phyloP scores from a whole-genome alignment of 495 filamentous ascomycete genomes.

The Podospora conica region DNA sequence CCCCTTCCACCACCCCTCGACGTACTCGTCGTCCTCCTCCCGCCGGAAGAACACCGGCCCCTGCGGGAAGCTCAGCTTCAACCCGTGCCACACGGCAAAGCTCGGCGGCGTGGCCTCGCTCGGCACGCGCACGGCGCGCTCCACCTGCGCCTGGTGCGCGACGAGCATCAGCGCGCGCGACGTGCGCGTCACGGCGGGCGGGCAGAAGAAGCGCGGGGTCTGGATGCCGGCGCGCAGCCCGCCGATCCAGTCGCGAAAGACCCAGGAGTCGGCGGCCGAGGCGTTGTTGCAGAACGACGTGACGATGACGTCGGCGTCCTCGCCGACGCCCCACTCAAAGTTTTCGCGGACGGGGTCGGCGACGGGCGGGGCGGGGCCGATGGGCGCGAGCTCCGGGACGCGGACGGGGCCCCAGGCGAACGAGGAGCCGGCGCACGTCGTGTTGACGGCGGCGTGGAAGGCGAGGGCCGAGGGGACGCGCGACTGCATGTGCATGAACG shows the following conservation, averaged over 20 bases:
- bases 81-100: conserved; percentile 38
- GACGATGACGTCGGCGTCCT: conserved; percentile 51
- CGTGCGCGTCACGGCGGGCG: conserved; percentile 29
- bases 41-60: conserved; percentile 25
- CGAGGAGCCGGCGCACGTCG: conserved; percentile 19
- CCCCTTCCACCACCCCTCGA: conserved; percentile 31
- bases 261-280: conserved; percentile 39
- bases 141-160: conserved; percentile 28
- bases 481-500: conserved; percentile 33
- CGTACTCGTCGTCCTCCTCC: conserved; percentile 15
- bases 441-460: conserved; percentile 22
- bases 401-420: conserved; percentile 57
- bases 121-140: conserved; percentile 24
- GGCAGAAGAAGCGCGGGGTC: conserved; percentile 31
- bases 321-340: conserved; percentile 55
- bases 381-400: conserved; percentile 43
- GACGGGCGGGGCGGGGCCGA: conserved; percentile 40
- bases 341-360: conserved; percentile 38
- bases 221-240: conserved; percentile 32
- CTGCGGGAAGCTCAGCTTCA: conserved; percentile 36
- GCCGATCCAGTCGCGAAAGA: conserved; percentile 38
- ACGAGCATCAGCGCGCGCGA: conserved; percentile 22
- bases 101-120: conserved; percentile 34
- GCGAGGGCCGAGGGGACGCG: conserved; percentile 23
- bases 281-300: conserved; percentile 49